Percentiles rank a stretch among this genome's conserved stretches.
phyloP scores from a whole-genome alignment of 495 filamentous ascomycete species.

The Trichoderma parareesei region DNA sequence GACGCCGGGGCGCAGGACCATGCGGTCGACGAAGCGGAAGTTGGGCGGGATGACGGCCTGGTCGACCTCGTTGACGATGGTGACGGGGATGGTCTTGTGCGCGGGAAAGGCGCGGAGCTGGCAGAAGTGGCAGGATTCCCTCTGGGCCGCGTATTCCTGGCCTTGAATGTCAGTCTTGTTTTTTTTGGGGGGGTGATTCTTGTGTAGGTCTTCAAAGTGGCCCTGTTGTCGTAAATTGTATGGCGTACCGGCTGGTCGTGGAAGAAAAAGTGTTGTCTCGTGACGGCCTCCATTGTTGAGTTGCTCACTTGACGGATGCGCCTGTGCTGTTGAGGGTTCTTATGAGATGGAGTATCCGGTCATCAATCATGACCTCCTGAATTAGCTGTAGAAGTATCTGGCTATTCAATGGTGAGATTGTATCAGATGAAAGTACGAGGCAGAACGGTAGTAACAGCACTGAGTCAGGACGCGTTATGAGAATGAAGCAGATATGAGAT shows the following conservation, averaged over 20 bases:
- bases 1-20: slow-evolving; percentile 36
- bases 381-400: not conserved
- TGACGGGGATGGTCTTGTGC: slow-evolving; percentile 32
- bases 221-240: too few relatives aligned
- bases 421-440: too few relatives aligned
- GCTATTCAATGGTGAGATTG: not conserved
- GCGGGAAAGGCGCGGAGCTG: slow-evolving; percentile 41
- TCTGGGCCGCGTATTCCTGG: slow-evolving; percentile 20
- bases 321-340: not conserved
- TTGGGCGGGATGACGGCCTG: slow-evolving; percentile 34
- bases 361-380: not conserved
- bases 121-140: slow-evolving; percentile 38
- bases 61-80: slow-evolving; percentile 40
- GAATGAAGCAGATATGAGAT: too few relatives aligned
- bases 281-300: slow-evolving; percentile 29
- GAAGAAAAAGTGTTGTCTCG: slow-evolving; percentile 32
- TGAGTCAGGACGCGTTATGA: too few relatives aligned
- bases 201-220: too few relatives aligned
- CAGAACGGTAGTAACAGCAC: too few relatives aligned
- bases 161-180: slow-evolving; percentile 14
- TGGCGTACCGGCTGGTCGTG: slow-evolving; percentile 29
- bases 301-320: not conserved
- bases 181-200: not conserved
- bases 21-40: slow-evolving; percentile 47
- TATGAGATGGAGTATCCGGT: not conserved